phyloP scores from a whole-genome alignment of 495 filamentous ascomycete genomes.

The Xylaria cubensis region DNA sequence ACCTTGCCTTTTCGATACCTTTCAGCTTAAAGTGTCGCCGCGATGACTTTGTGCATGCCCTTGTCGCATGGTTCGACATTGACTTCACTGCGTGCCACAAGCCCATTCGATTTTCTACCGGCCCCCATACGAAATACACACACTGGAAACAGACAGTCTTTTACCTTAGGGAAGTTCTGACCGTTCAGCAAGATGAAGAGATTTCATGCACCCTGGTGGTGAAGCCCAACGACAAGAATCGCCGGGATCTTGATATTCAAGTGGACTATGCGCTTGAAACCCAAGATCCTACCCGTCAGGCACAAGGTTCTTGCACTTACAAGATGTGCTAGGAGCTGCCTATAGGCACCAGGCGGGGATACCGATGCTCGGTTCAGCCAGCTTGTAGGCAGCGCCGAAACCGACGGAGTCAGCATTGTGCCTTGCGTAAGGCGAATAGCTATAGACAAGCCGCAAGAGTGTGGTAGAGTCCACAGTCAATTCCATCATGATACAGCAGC shows the following conservation, averaged over 20 bases:
- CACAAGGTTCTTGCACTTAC: constrained; percentile 77
- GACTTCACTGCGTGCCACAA: constrained; percentile 96
- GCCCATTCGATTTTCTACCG: constrained; percentile 82
- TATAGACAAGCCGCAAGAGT: not conserved
- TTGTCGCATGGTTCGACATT: constrained; percentile 99
- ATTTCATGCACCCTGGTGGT: constrained; percentile 76
- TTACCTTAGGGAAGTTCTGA: constrained; percentile 84
- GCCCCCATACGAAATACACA: constrained; percentile 88
- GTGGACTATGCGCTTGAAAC: constrained; percentile 83
- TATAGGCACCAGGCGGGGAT: not conserved
- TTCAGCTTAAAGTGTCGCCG: constrained; percentile 75
- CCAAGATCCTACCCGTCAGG: constrained; percentile 68
- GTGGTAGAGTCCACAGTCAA: not conserved
- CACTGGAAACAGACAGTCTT: constrained; percentile 97
- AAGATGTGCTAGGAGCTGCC: constrained; percentile 75
- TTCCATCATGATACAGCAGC: not conserved
- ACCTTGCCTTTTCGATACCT: constrained; percentile 69
- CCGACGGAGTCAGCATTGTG: not conserved
- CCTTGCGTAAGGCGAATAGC: constrained; percentile 10
- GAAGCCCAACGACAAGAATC: constrained; percentile 92
- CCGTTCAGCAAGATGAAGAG: constrained; percentile 77
- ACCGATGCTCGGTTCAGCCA: not conserved
- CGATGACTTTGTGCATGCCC: constrained; percentile 90
- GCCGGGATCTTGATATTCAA: constrained; percentile 90
- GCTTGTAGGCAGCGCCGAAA: not conserved